Conservation (phyloP, 805 yeast species). For the Hyphopichia homilentoma region DNA sequence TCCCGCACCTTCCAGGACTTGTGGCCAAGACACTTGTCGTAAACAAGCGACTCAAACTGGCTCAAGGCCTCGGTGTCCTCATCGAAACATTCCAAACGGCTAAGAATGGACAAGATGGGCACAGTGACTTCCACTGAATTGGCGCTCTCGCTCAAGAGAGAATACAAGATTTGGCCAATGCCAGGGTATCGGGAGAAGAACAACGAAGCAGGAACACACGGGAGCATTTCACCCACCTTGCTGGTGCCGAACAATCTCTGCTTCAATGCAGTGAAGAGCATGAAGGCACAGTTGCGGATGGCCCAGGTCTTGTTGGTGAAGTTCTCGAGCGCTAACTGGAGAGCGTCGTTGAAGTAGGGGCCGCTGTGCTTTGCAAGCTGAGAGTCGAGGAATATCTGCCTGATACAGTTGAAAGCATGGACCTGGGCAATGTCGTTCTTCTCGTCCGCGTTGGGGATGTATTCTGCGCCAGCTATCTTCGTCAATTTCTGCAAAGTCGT, state of each 20-base stretch:
- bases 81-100: conserved; percentile 62
- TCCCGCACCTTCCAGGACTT: conserved; percentile 82
- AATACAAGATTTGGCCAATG: conserved; percentile 47
- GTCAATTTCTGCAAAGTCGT: conserved; percentile 51
- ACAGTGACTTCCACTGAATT: conserved; percentile 57
- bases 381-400: conserved; percentile 69
- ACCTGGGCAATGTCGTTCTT: conserved; percentile 84
- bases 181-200: conserved; percentile 68
- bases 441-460: conserved; percentile 40
- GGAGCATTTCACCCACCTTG: conserved; percentile 28
- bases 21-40: conserved; percentile 41
- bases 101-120: conserved; percentile 70
- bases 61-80: conserved; percentile 46
- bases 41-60: conserved; percentile 49
- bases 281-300: conserved; percentile 85
- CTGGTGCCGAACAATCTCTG: conserved; percentile 72
- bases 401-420: conserved; percentile 86
- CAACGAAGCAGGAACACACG: conserved; percentile 50
- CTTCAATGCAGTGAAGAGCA: conserved; percentile 85
- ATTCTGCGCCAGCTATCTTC: conserved; percentile 51
- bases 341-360: conserved; percentile 51
- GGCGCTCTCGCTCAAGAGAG: conserved; percentile 26
- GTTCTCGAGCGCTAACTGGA: conserved; percentile 56
- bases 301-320: conserved; percentile 78
- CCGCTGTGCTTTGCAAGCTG: conserved; percentile 52